Evolutionary conservation across 2,329 filamentous ascomycete genomes (phyloP).

Genomic region (Xylaria sp.): DNA sequence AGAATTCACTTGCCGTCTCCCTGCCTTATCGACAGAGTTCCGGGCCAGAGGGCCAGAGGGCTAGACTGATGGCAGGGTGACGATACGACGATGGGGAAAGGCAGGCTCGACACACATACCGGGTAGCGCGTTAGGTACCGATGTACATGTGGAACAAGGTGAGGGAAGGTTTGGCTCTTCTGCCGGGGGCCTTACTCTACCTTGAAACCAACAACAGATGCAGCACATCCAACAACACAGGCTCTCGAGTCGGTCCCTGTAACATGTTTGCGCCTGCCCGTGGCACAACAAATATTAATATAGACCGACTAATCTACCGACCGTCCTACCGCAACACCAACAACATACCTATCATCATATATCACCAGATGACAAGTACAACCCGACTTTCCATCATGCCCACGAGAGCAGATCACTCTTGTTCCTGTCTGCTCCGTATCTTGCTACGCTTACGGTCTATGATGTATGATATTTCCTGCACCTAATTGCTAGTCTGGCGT

Average conservation of each 20-base stretch:
- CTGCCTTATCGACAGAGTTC: constrained; percentile 25
- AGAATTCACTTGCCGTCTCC: constrained; percentile 4
- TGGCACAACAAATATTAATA: not conserved
- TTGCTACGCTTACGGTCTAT: not conserved
- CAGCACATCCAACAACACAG: not conserved
- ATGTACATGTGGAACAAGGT: not conserved
- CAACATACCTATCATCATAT: not conserved
- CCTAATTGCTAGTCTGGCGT: not conserved
- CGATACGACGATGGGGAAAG: constrained; percentile 6
- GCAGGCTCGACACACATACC: constrained; percentile 2
- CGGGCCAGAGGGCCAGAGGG: constrained; percentile 26
- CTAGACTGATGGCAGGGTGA: constrained; percentile 23
- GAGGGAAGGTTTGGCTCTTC: not conserved
- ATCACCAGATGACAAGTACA: not conserved
- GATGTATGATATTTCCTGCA: not conserved
- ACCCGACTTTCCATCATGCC: not conserved
- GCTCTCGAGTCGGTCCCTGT: not conserved
- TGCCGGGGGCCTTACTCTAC: not conserved
- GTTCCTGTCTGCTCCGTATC: not conserved
- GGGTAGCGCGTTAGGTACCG: constrained; percentile 5
- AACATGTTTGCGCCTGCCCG: constrained; percentile 1
- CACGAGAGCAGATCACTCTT: not conserved
- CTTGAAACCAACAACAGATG: constrained; percentile 2
- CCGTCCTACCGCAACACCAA: not conserved
- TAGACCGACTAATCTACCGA: not conserved